Evolutionary conservation across 768 basidiomycete genomes (phyloP).

Genomic region (Mycena vitilis): DNA sequence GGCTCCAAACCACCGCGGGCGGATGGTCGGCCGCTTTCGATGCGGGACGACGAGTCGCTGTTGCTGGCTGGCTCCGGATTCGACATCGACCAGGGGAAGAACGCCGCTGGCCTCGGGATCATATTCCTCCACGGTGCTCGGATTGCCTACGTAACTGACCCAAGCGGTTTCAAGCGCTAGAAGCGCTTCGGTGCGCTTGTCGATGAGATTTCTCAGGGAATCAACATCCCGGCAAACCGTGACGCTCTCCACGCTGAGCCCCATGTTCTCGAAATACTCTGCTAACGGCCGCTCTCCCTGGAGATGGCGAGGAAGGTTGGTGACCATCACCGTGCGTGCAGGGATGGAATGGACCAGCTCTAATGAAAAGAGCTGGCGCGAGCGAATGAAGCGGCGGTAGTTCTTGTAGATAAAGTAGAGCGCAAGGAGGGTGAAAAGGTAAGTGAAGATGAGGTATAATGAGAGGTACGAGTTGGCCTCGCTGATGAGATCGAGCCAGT

Average conservation of each 20-base stretch:
- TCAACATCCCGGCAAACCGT: constrained; percentile 88
- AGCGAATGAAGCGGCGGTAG: constrained; percentile 88
- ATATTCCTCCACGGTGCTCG: constrained; percentile 85
- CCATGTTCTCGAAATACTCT: constrained; percentile 94
- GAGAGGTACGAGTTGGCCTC: constrained; percentile 92
- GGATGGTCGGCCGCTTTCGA: constrained; percentile 78
- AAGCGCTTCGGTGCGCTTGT: constrained; percentile 84
- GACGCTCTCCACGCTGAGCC: constrained; percentile 91
- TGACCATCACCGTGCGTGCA: constrained; percentile 91
- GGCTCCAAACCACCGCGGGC: constrained; percentile 77
- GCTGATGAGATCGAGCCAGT: constrained; percentile 91
- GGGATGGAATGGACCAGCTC: constrained; percentile 96
- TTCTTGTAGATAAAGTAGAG: constrained; percentile 90
- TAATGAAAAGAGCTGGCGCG: constrained; percentile 92
- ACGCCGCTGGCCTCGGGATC: constrained; percentile 73
- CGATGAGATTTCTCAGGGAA: constrained; percentile 76
- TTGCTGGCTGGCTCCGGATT: constrained; percentile 59
- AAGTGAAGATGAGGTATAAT: constrained; percentile 92
- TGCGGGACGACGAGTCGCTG: constrained; percentile 78
- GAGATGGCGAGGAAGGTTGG: constrained; percentile 85
- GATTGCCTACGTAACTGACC: constrained; percentile 94
- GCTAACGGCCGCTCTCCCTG: constrained; percentile 88
- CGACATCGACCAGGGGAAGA: constrained; percentile 59
- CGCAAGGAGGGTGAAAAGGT: constrained; percentile 89
- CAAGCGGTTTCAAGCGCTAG: constrained; percentile 85